Evolutionary conservation across 176 grass and related monocot species (phyloP), one percentile per base, ranked within the genome.

Genomic region (Poa pratensis): DNA sequence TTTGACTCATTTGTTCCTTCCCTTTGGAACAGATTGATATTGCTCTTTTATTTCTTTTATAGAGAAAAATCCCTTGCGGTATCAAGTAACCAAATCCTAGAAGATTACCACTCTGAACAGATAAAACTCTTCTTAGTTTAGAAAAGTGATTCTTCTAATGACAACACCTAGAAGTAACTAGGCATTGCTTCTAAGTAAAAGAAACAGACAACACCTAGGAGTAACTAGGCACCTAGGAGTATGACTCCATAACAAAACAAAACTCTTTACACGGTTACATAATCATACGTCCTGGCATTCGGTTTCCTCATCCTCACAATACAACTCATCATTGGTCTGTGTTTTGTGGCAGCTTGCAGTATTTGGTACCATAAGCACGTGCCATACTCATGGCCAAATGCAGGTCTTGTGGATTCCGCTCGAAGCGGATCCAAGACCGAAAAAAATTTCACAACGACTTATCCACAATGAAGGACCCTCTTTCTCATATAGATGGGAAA

Each of bases 31-130:
- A 69, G 9, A n/a, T 69, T n/a, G 39, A 20, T 7, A 43, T 10
- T 43, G 42, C 42, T 43, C 42, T 43, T 43, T 43, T 73, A 73
- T 73, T 73, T 49, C 42, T 73, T 27, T 73, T 73, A 27, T 46
- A 50, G 70, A 30, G 45, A 26, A 51, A 51, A 74, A 18, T 74
- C 45, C 46, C 45, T 15, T 6, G 6, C 12, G n/a, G 5, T 46
- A 49, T 73, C 70, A 73, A 9, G 23, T 50, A 50, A 73, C 23
- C 70, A 73, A 66, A 73, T 73, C 70, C 43, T 6, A 73, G 43
- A 73, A 73, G 14, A 50, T 66, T 2, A 34, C 28, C 13, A 73
- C 22, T 73, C 69, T 73, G 26, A 49, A 22, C 69, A 72, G 69
- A 72, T 46, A 72, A 48, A 26, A 73, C 42, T 26, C 22, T 73